Percentiles rank a stretch among this genome's conserved stretches.
Conservation (phyloP, 495 filamentous ascomycete species). For the Trichoderma erinaceum region DNA sequence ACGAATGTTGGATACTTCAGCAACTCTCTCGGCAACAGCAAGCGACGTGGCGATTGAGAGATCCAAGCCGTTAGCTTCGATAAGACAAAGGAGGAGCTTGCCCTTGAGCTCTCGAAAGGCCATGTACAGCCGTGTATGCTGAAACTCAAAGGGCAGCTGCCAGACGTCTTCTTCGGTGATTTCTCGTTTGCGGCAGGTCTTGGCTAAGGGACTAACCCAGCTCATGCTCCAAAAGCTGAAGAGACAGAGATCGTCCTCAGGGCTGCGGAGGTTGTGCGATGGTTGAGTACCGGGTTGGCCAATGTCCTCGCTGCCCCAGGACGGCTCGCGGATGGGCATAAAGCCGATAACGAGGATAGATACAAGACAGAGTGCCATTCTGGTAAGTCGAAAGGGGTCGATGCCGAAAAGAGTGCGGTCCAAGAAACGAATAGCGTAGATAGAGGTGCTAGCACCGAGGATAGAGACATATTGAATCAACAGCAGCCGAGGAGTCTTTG, state of each 20-base stretch:
- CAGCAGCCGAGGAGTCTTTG: conserved; percentile 37
- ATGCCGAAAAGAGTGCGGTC: conserved; percentile 33
- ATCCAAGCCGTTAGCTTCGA: conserved; percentile 70
- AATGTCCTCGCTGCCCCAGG: conserved; percentile 54
- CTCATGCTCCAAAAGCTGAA: conserved; percentile 81
- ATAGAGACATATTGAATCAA: conserved; percentile 33
- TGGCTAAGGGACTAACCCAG: conserved; percentile 73
- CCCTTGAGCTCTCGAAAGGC: conserved; percentile 68
- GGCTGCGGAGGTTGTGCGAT: conserved; percentile 57
- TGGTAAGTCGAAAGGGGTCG: conserved; percentile 36
- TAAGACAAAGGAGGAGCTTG: conserved; percentile 59
- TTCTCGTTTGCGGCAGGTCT: conserved; percentile 52
- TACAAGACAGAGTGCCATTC: conserved; percentile 20
- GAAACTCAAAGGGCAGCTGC: conserved; percentile 67
- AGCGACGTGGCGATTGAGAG: conserved; percentile 59
- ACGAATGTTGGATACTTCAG: conserved; percentile 60
- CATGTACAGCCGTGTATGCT: conserved; percentile 63
- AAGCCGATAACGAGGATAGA: conserved; percentile 49
- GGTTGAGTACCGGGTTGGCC: conserved; percentile 52
- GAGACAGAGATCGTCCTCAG: conserved; percentile 71
- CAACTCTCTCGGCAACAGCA: conserved; percentile 53
- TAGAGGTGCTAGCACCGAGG: conserved; percentile 29
- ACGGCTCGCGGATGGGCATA: conserved; percentile 67
- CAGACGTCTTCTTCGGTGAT: conserved; percentile 75
- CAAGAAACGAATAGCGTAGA: conserved; percentile 6